These are phyloP conservation scores for Colletotrichum tropicicola DNA, from an alignment of 2,329 filamentous ascomycete genomes.

Conservation along the genomic window DNA sequence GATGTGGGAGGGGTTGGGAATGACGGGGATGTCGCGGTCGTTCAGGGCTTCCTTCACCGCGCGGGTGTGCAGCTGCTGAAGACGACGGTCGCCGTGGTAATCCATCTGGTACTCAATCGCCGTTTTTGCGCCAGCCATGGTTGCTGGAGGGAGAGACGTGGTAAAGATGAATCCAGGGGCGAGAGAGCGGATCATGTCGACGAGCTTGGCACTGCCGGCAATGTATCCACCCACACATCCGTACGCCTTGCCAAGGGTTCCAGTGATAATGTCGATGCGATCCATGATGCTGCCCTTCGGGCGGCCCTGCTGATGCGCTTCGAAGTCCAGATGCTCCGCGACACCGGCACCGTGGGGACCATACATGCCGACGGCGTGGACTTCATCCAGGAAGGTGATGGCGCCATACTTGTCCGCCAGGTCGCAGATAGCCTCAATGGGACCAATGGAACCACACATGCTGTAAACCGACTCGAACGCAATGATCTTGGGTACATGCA, in stretches of 20 bases:
- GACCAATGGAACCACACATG: slow-evolving; percentile 98
- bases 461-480: slow-evolving; percentile 99
- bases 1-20: slow-evolving; percentile 97
- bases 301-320: slow-evolving; percentile 79
- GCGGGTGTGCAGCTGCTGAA: slow-evolving; percentile 96
- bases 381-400: slow-evolving; percentile 97
- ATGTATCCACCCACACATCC: slow-evolving; percentile 98
- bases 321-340: slow-evolving; percentile 95
- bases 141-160: slow-evolving; percentile 92
- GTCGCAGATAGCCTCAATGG: slow-evolving; percentile 95
- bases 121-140: slow-evolving; percentile 91
- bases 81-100: slow-evolving; percentile 84
- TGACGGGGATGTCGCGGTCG: slow-evolving; percentile 89
- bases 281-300: slow-evolving; percentile 91
- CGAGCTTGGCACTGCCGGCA: slow-evolving; percentile 84
- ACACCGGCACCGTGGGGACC: slow-evolving; percentile 95
- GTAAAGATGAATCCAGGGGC: slow-evolving; percentile 99
- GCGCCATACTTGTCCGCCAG: slow-evolving; percentile 97
- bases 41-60: slow-evolving; percentile 88
- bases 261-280: slow-evolving; percentile 96
- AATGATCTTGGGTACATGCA: slow-evolving; percentile 93
- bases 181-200: slow-evolving; percentile 93
- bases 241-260: slow-evolving; percentile 96
- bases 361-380: slow-evolving; percentile 99
- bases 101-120: slow-evolving; percentile 94